Conservation (phyloP, 2,329 filamentous ascomycete species). For the Aspergillus sp. region DNA sequence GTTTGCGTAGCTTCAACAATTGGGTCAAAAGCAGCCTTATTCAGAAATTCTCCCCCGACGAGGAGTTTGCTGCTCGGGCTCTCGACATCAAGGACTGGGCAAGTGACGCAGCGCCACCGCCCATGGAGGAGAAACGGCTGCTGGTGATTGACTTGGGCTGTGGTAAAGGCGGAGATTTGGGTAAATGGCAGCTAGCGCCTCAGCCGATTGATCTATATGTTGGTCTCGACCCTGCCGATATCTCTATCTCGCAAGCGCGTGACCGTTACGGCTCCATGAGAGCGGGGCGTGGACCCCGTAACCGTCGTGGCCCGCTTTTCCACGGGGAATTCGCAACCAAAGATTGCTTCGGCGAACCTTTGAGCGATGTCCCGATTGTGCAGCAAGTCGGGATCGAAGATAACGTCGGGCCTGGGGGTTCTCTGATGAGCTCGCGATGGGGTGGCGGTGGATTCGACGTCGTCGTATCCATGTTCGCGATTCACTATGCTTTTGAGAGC, state of each 20-base stretch:
- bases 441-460: conserved; percentile 85
- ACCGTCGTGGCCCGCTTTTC: conserved; percentile 63
- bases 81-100: conserved; percentile 47
- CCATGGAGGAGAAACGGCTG: conserved; percentile 55
- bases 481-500: conserved; percentile 97
- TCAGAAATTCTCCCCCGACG: conserved; percentile 87
- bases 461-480: conserved; percentile 98
- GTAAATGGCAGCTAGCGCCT: conserved; percentile 95
- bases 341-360: conserved; percentile 84
- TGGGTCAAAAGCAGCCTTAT: conserved; percentile 98
- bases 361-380: conserved; percentile 79
- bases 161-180: conserved; percentile 91
- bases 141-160: conserved; percentile 92
- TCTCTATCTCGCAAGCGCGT: conserved; percentile 86
- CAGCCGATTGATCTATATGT: conserved; percentile 90
- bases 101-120: conserved; percentile 35
- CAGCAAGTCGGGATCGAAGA: conserved; percentile 83
- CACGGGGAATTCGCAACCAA: conserved; percentile 86
- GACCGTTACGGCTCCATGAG: conserved; percentile 78
- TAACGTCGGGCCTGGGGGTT: conserved; percentile 59
- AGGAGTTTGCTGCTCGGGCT: conserved; percentile 63
- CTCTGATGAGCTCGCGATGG: conserved; percentile 61
- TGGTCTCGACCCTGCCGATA: conserved; percentile 86
- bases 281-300: conserved; percentile 54
- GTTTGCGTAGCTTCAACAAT: conserved; percentile 92